A percentile compares a stretch with the other conserved stretches of the same genome.
phyloP scores from a whole-genome alignment of 164 flowering plant genomes.

The Brasenia schreberi region DNA sequence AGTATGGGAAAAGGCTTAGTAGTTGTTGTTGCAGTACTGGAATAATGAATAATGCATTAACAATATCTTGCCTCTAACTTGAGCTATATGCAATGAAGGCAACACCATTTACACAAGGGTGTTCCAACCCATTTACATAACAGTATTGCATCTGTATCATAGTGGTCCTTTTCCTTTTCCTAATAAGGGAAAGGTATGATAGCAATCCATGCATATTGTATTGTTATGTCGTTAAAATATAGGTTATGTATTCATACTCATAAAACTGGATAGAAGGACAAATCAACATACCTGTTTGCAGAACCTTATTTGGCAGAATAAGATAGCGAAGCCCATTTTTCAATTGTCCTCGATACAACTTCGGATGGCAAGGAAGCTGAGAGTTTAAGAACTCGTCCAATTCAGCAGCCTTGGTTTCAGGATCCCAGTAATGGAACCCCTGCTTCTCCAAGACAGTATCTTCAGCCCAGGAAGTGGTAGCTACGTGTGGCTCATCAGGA shows the following conservation, averaged over 20 bases:
- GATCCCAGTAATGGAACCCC: constrained; percentile 31
- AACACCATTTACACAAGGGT: too few relatives aligned
- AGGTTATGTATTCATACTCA: too few relatives aligned
- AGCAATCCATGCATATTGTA: not conserved
- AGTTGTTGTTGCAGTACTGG: too few relatives aligned
- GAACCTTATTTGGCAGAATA: constrained; percentile 91
- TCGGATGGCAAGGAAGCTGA: constrained; percentile 88
- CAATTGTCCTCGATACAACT: constrained; percentile 72
- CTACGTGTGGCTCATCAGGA: constrained; percentile 99
- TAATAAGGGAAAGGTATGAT: too few relatives aligned
- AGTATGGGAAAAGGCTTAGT: too few relatives aligned
- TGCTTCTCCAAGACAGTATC: constrained; percentile 64
- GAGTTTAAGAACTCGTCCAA: constrained; percentile 49
- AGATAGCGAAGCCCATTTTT: constrained; percentile 89
- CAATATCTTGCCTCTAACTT: too few relatives aligned
- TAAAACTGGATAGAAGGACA: too few relatives aligned
- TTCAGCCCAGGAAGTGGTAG: constrained; percentile 62
- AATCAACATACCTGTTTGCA: constrained; percentile 54
- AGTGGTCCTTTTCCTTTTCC: too few relatives aligned
- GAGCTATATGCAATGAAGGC: too few relatives aligned
- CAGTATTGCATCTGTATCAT: too few relatives aligned
- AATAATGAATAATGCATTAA: too few relatives aligned
- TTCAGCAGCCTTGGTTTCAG: constrained; percentile 29
- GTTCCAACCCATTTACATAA: too few relatives aligned
- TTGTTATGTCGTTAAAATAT: not conserved